Evolutionary conservation across 2,329 filamentous ascomycete species (phyloP), one percentile per base, ranked within the genome.

Genomic region (Helicocarpus griseus): DNA sequence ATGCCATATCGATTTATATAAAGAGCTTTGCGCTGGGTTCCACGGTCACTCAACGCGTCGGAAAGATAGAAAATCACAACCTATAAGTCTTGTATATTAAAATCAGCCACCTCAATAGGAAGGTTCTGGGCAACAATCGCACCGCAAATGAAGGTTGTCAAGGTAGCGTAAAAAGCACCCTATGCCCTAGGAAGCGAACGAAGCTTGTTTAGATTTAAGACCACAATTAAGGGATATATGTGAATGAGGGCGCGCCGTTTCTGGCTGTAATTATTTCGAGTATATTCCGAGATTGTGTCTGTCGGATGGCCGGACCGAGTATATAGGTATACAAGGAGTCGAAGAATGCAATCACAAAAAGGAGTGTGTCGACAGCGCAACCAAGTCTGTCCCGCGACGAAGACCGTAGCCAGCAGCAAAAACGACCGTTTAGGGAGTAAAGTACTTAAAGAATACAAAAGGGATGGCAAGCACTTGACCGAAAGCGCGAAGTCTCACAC

Each of bases 1-100:
- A 71, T 51, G 67, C 68, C 68, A 71, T 71, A 5, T 38, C 29
- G n/a, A 24, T 13, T 11, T n/a, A 22, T 24, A 14, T 19, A 9
- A 35, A 24, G 14, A 11, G 19, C 8, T 47, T 35, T 28, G 17
- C 19, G 13, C 17, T 33, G n/a, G 2, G 8, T 31, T 46, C 26
- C 29, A 7, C 29, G n/a, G 29, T 22, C 22, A 33, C 24, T 35
- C 19, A n/a, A 35, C 8, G 13, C 9, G 29, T 47, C 5, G 44
- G 21, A 35, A 21, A 24, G 21, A n/a, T 29, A 29, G 3, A 29
- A 24, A 41, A 7, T 22, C n/a, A 3, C 29, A 31, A 7, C 13
- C 29, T 31, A 7, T 31, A 31, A 13, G 1, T 31, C 7, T 31
- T 31, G 13, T 7, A 31, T 31, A 31, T 31, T 8, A 31, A 31